Base-by-base conservation (phyloP, 495 filamentous ascomycete genomes). In the Hypoxylon intermedium region DNA sequence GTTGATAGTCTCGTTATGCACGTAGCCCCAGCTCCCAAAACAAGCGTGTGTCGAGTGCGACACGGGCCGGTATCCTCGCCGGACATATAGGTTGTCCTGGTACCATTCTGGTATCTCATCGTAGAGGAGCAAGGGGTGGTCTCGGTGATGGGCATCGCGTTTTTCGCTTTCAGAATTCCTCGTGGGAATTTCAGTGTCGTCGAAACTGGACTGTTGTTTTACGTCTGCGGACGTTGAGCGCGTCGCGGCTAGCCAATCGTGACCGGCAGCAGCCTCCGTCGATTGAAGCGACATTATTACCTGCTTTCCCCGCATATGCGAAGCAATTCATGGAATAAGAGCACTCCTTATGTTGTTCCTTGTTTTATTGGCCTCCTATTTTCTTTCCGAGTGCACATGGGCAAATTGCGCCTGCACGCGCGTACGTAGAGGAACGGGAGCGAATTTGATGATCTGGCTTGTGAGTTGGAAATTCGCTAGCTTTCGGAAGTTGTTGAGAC, bases 1-100 rank as follows among this genome's bases (percentile, higher is more conserved):
- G 67, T 93, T 94, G 37, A 93, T 82, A 1, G 87, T 85, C 73
- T 94, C 89, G 69, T 94, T 95, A 72, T 95, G 90, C n/a, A 92
- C 61, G 72, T 91, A 90, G 42, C 79, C 73, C 56, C 92, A 75
- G 21, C 85, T 89, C 26, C 80, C 75, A 38, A 89, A 80, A 42
- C 85, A 93, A 26, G 71, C 77, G 11, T 69, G 68, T 68, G 88
- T 87, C 3, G 89, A 92, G 52, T 78, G 77, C 2, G 87, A 88
- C 31, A 82, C 79, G 16, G 87, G 86, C 15, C 90, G 87, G 68
- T 93, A 93, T 52, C 87, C 87, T 15, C 79, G 81, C 38, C 79
- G 77, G 52, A 93, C 90, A 76, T 85, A 90, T 46, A 87, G 85
- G 65, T 93, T 93, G 67, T 93, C 89, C 66, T 83, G 85, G 68